Base-by-base conservation (phyloP, 139 green algal species). In the Dunaliella sp. region DNA sequence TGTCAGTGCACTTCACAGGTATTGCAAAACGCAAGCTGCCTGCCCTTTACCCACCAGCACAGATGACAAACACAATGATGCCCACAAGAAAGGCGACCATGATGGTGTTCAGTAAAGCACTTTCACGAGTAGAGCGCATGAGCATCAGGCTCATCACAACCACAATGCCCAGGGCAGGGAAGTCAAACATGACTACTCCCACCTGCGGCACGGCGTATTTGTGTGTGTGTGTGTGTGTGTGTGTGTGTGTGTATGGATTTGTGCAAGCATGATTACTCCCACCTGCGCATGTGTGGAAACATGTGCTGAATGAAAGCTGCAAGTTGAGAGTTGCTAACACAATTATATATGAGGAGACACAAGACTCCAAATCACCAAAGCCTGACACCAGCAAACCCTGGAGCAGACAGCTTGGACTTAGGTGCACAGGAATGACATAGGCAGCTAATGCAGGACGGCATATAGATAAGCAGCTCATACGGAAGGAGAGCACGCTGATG, bases 71-170 rank as follows among this genome's bases (percentile, higher is more conserved):
- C 0, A 94, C 2, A 75, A 96, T 94, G 72, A 91, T 83, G 22
- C 86, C 38, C 3, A 96, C n/a, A 83, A 93, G 94, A 25, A 90
- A 38, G 3, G 32, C 85, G 0, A 92, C 89, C 75, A 89, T 87
- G 78, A 89, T 74, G 26, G 83, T 88, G 92, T 98, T 98, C 92
- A 98, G 96, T 31, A 77, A 36, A 31, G 90, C 87, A 26, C 88
- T 93, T 65, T 95, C 92, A 65, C 89, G 88, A 24, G 92, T 98
- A 65, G 16, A 93, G 32, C 85, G 87, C 22, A 89, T 83, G 7
- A 98, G 88, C 34, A 98, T 36, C 84, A 85, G 34, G 34, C 80
- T 88, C n/a, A 95, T 85, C 75, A 87, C 1, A 1, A 89, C 35
- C 38, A 94, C 89, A 3, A 91, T 59, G 1, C 73, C 3, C 16